Conservation (phyloP, 306 rosid genomes). For the Lathyrus oleraceus region DNA sequence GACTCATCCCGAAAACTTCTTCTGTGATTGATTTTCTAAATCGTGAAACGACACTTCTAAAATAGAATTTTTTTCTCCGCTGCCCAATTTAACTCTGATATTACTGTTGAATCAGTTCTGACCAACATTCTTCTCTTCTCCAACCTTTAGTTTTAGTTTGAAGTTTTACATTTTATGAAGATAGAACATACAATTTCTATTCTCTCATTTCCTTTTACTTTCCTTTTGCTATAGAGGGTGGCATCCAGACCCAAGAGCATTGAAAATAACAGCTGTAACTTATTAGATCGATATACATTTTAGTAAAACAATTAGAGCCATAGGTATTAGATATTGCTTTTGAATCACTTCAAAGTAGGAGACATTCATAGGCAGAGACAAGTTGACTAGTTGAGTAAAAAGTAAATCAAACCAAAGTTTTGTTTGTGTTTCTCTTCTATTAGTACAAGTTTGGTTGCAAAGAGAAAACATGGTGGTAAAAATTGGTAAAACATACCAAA, state of each 20-base stretch:
- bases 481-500: neutral
- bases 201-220: constrained; percentile 20
- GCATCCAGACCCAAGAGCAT: constrained; percentile 1
- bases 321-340: constrained; percentile 6
- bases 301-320: constrained; percentile 7
- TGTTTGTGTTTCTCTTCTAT: neutral
- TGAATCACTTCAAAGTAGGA: neutral
- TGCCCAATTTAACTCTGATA: too few relatives aligned
- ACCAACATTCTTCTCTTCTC: too few relatives aligned
- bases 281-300: neutral
- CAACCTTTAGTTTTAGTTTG: neutral
- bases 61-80: too few relatives aligned
- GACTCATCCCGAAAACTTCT: too few relatives aligned
- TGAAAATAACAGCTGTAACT: constrained; percentile 1
- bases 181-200: neutral
- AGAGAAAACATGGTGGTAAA: neutral
- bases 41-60: too few relatives aligned
- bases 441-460: neutral
- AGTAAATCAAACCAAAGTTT: neutral
- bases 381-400: neutral
- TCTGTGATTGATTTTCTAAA: too few relatives aligned
- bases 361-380: neutral
- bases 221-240: neutral
- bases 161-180: neutral
- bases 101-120: too few relatives aligned